phyloP scores from a whole-genome alignment of 495 filamentous ascomycete genomes.

The Penicillium macrosclerotiorum region DNA sequence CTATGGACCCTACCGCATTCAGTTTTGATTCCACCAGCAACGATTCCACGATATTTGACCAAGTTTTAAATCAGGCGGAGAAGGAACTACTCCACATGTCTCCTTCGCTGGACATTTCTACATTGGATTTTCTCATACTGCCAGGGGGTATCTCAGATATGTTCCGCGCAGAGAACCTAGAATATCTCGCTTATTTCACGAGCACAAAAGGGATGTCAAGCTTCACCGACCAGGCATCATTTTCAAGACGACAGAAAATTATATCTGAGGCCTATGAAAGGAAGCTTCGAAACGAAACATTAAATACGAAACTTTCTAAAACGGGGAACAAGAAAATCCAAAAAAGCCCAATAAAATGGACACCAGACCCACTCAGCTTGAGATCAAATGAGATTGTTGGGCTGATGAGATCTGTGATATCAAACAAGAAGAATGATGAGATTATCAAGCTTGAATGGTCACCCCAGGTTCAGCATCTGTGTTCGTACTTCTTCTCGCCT shows the following conservation, averaged over 20 bases:
- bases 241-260: conserved; percentile 18
- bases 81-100: not conserved
- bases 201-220: conserved; percentile 22
- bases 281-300: not conserved
- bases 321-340: too few species aligned
- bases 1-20: too few species aligned
- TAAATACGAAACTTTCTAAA: not conserved
- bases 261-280: conserved; percentile 6
- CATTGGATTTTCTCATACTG: conserved; percentile 20
- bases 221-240: conserved; percentile 20
- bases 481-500: conserved; percentile 12
- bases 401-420: conserved; percentile 10
- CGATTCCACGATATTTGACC: too few species aligned
- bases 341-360: not conserved
- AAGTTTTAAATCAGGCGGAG: not conserved
- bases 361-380: conserved; percentile 1
- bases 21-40: too few species aligned
- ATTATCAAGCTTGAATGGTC: conserved; percentile 20
- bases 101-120: conserved; percentile 14
- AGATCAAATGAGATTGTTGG: conserved; percentile 15
- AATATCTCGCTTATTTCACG: conserved; percentile 27
- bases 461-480: not conserved
- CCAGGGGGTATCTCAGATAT: conserved; percentile 12
- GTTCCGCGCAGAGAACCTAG: conserved; percentile 17
- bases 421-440: conserved; percentile 7